phyloP scores from a whole-genome alignment of 495 filamentous ascomycete genomes.

The Lichina pygmaea region DNA sequence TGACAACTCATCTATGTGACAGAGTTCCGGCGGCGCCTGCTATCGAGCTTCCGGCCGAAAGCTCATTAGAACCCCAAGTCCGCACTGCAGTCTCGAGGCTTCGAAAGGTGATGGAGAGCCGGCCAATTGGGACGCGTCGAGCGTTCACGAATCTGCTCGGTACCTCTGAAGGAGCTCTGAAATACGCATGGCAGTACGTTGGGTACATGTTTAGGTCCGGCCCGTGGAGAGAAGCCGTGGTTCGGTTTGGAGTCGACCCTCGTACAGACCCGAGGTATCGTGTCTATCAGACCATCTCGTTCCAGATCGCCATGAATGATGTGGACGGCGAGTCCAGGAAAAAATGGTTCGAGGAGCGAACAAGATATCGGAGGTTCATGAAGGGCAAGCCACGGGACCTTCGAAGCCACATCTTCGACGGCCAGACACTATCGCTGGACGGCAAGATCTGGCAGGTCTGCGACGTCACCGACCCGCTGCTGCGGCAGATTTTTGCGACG shows the following conservation, averaged over 20 bases:
- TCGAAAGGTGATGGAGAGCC: conserved; percentile 29
- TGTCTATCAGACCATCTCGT: conserved; percentile 67
- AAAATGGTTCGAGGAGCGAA: conserved; percentile 1
- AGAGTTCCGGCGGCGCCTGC: conserved; percentile 24
- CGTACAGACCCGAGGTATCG: conserved; percentile 45
- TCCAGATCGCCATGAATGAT: conserved; percentile 22
- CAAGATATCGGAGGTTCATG: not conserved
- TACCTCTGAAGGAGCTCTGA: conserved; percentile 24
- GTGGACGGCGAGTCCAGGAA: conserved; percentile 8
- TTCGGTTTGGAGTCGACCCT: conserved; percentile 68
- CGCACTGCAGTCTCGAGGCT: conserved; percentile 31
- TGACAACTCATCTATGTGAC: conserved; percentile 31
- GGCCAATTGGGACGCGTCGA: conserved; percentile 70
- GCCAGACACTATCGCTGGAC: conserved; percentile 33
- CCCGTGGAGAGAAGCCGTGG: conserved; percentile 68
- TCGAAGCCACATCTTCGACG: conserved; percentile 57
- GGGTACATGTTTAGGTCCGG: conserved; percentile 77
- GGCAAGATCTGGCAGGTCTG: conserved; percentile 83
- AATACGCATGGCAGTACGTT: conserved; percentile 42
- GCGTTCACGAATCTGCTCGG: conserved; percentile 23
- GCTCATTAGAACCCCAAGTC: conserved; percentile 20
- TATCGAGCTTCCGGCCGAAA: conserved; percentile 19
- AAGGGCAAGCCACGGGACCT: conserved; percentile 4
- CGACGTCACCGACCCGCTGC: conserved; percentile 61
- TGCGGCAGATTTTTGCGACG: conserved; percentile 22